phyloP scores from a whole-genome alignment of 805 yeast genomes.

The Candida hungchunana region DNA sequence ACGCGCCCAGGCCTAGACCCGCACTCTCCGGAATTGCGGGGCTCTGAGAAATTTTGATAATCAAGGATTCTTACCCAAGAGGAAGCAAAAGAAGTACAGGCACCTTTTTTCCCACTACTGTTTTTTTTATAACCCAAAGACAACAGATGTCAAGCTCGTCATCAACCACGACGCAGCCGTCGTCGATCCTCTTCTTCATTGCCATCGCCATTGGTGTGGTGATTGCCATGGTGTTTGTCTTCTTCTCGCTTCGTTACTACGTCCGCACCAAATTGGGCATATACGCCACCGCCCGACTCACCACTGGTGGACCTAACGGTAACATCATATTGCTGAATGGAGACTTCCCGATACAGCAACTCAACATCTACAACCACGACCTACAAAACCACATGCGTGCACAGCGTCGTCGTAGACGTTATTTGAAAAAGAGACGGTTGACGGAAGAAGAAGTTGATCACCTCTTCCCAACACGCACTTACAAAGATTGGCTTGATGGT shows the following conservation, averaged over 20 bases:
- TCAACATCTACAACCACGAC: conserved; percentile 18
- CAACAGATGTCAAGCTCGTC: neutral
- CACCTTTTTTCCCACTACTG: too few species aligned
- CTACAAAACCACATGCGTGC: conserved; percentile 10
- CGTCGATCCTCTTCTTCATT: conserved; percentile 59
- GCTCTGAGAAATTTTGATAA: too few species aligned
- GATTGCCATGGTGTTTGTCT: conserved; percentile 51
- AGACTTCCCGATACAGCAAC: conserved; percentile 24
- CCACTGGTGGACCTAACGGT: conserved; percentile 8
- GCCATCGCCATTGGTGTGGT: conserved; percentile 60
- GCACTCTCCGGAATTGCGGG: too few species aligned
- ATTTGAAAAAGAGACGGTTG: conserved; percentile 45
- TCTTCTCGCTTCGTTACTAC: conserved; percentile 58
- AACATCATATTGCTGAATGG: conserved; percentile 20
- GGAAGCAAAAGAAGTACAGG: too few species aligned
- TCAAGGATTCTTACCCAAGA: too few species aligned
- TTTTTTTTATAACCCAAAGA: too few species aligned
- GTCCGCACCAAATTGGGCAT: conserved; percentile 54
- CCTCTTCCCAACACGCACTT: conserved; percentile 54
- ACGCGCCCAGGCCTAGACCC: too few species aligned
- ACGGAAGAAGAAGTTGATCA: conserved; percentile 55
- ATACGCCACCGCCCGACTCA: conserved; percentile 28
- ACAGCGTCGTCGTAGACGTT: conserved; percentile 38
- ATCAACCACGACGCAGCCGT: conserved; percentile 36
- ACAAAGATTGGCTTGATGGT: conserved; percentile 56